phyloP scores from a whole-genome alignment of 805 yeast species.

The Kregervanrija delftensis region DNA sequence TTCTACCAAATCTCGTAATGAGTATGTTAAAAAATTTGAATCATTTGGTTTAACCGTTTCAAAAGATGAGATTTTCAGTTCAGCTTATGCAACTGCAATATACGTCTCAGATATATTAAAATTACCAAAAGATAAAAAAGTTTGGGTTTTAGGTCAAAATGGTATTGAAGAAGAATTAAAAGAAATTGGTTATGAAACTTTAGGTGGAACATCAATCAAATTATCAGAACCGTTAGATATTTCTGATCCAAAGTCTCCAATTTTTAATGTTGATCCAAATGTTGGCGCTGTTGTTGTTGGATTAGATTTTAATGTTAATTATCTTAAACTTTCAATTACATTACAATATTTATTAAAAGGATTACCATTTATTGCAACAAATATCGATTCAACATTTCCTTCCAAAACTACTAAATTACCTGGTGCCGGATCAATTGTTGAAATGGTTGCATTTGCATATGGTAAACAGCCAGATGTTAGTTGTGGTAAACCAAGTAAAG shows the following conservation, averaged over 20 bases:
- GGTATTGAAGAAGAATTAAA: slow-evolving; percentile 80
- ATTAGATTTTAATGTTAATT: slow-evolving; percentile 67
- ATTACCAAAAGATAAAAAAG: slow-evolving; percentile 68
- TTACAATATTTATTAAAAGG: slow-evolving; percentile 68
- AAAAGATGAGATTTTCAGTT: slow-evolving; percentile 70
- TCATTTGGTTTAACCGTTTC: slow-evolving; percentile 45
- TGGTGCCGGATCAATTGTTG: slow-evolving; percentile 92
- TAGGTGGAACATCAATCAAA: slow-evolving; percentile 79
- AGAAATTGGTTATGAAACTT: slow-evolving; percentile 62
- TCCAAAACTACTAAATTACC: slow-evolving; percentile 78
- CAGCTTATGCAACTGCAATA: slow-evolving; percentile 86
- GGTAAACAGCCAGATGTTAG: slow-evolving; percentile 70
- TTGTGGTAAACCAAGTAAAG: slow-evolving; percentile 87
- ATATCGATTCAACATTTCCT: slow-evolving; percentile 93
- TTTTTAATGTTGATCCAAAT: slow-evolving; percentile 53
- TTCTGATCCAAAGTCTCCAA: slow-evolving; percentile 48
- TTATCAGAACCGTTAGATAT: slow-evolving; percentile 49
- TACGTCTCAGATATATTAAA: slow-evolving; percentile 72
- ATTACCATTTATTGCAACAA: slow-evolving; percentile 81
- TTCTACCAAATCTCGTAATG: slow-evolving; percentile 80
- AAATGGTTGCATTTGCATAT: slow-evolving; percentile 63
- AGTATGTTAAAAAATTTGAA: slow-evolving; percentile 69
- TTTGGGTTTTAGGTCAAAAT: slow-evolving; percentile 83
- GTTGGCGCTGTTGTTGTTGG: slow-evolving; percentile 93
- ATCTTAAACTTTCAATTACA: slow-evolving; percentile 73